Base-by-base conservation (phyloP, 208 protist genomes). In the Crithidia expoeki region DNA sequence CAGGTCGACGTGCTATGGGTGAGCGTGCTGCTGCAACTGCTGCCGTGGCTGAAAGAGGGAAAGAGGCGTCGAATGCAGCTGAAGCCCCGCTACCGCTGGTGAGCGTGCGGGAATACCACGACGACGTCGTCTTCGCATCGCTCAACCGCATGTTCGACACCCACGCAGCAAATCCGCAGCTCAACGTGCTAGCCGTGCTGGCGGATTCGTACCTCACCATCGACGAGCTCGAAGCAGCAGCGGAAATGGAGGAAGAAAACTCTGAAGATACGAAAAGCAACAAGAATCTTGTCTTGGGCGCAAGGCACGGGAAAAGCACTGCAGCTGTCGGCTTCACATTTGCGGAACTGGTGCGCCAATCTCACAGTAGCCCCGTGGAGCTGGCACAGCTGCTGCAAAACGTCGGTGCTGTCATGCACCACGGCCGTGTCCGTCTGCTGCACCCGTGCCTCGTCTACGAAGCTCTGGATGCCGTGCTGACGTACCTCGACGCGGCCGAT, bases 121-220 rank as follows among this genome's bases (percentile, higher is more conserved):
- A 81, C 28, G 32, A 72, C 14, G 75, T 89, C 2, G 77, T 85
- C 0, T 27, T 86, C 4, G 59, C 69, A 38, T 82, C 76, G 28
- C 76, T 78, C 30, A 79, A 16, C 30, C 80, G 61, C 60, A 83
- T 86, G 38, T 92, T 92, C 57, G 83, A 89, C 58, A 75, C 59
- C 23, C 73, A 82, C 47, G 68, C 56, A 19, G 60, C 76, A 0
- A 51, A 67, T 1, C 78, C 83, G n/a, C 80, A 81, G 50, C 52
- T 23, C n/a, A 79, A 84, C 56, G 36, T 70, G 0, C 40, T 77
- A 0, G 42, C 72, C 2, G 51, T 80, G 12, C 63, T 90, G n/a
- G 28, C 59, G 6, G 56, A 71, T 9, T 76, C 68, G 30, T 76
- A 74, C 57, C 21, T 89, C 12, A 79, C 79, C 4, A 82, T 89